phyloP scores from a whole-genome alignment of 768 basidiomycete genomes.

The Trametes cubensis region DNA sequence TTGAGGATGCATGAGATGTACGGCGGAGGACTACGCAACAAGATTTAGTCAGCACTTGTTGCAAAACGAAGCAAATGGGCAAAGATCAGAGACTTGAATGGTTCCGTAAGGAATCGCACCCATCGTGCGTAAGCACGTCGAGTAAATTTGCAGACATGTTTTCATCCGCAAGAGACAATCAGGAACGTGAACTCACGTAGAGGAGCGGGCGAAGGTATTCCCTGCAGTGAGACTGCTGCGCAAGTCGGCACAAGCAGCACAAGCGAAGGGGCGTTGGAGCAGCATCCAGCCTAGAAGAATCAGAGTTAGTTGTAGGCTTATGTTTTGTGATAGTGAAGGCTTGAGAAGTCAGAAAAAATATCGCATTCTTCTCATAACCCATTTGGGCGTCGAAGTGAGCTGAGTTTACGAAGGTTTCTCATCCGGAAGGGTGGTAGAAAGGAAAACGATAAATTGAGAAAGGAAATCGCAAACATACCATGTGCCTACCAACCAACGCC shows the following conservation, averaged over 20 bases:
- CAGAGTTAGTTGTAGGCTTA: not conserved
- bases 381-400: slow-evolving; percentile 62
- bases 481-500: too few species aligned
- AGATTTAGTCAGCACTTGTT: not conserved
- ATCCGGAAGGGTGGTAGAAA: slow-evolving; percentile 27
- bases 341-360: slow-evolving; percentile 41
- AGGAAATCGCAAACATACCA: slow-evolving; percentile 2
- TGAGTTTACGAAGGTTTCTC: slow-evolving; percentile 50
- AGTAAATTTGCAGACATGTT: slow-evolving; percentile 41
- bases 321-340: not conserved
- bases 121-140: slow-evolving; percentile 63
- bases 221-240: not conserved
- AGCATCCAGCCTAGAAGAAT: not conserved
- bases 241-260: not conserved
- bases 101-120: slow-evolving; percentile 68
- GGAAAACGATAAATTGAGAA: not conserved
- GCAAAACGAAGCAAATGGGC: not conserved
- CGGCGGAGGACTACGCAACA: not conserved
- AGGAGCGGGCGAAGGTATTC: not conserved
- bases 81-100: slow-evolving; percentile 79
- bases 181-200: not conserved
- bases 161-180: slow-evolving; percentile 43
- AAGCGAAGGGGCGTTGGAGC: not conserved
- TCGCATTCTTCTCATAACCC: slow-evolving; percentile 58
- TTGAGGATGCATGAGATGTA: too few species aligned